Conservation (phyloP, 1,284 basidiomycete genomes). For the Trametes versicolor region DNA sequence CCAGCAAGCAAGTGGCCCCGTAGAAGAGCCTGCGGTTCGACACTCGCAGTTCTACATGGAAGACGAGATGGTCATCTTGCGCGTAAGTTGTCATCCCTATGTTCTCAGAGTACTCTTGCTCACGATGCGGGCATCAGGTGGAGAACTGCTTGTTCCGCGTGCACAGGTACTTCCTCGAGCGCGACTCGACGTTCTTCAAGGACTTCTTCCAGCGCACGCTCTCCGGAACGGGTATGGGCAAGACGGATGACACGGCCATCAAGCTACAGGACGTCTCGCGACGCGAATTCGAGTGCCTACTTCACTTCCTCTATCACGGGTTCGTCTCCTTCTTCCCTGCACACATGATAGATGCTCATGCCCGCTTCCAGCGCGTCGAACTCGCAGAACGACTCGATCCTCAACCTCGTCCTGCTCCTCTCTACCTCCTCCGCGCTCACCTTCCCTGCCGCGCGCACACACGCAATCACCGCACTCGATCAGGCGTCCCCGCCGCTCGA, state of each 20-base stretch:
- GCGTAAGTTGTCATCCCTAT: conserved; percentile 25
- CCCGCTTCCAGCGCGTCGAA: conserved; percentile 19
- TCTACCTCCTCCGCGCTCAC: conserved; percentile 38
- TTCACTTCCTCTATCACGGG: conserved; percentile 43
- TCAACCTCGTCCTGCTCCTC: conserved; percentile 36
- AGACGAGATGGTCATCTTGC: conserved; percentile 40
- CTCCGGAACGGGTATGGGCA: conserved; percentile 26
- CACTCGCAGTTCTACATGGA: conserved; percentile 41
- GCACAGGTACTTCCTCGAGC: conserved; percentile 45
- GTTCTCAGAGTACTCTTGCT: neutral
- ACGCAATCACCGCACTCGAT: conserved; percentile 37
- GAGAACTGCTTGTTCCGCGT: conserved; percentile 43
- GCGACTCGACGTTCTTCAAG: conserved; percentile 46
- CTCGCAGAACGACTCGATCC: conserved; percentile 30
- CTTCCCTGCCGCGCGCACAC: conserved; percentile 39
- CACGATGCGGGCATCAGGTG: conserved; percentile 36
- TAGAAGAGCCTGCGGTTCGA: conserved; percentile 28
- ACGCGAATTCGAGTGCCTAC: conserved; percentile 40
- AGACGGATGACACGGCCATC: conserved; percentile 37
- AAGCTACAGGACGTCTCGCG: conserved; percentile 34
- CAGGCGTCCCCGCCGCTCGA: conserved; percentile 34
- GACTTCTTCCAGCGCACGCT: conserved; percentile 41
- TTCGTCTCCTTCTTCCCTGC: conserved; percentile 10
- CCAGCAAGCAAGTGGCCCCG: conserved; percentile 17
- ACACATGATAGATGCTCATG: neutral